phyloP scores from a whole-genome alignment of 2,329 filamentous ascomycete species.

The Aschersonia sp. region DNA sequence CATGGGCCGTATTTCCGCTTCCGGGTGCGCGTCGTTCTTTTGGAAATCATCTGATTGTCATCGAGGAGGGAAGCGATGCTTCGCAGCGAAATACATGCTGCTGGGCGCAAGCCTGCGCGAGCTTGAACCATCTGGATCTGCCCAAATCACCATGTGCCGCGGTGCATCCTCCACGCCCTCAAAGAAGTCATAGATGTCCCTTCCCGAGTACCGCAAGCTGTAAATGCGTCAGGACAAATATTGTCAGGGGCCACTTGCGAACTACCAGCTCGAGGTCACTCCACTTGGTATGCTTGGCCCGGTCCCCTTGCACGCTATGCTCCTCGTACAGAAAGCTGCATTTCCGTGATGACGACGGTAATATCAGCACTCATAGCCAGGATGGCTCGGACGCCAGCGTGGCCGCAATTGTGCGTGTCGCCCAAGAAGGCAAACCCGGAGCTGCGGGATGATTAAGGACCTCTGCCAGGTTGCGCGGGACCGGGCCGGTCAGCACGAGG shows the following conservation, averaged over 20 bases:
- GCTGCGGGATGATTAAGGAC: slow-evolving; percentile 32
- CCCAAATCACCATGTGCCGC: slow-evolving; percentile 30
- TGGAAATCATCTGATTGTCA: not conserved
- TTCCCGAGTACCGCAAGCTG: slow-evolving; percentile 28
- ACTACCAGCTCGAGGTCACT: slow-evolving; percentile 28
- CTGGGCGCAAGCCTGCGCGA: not conserved
- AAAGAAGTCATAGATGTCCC: slow-evolving; percentile 26
- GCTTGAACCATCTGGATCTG: slow-evolving; percentile 19
- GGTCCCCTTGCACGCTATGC: slow-evolving; percentile 26
- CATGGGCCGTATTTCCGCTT: too few relatives aligned
- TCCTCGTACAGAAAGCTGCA: slow-evolving; percentile 30
- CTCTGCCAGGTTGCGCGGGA: slow-evolving; percentile 37
- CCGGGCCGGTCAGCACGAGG: slow-evolving; percentile 26
- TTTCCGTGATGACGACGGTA: slow-evolving; percentile 31
- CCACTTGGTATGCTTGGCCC: slow-evolving; percentile 34
- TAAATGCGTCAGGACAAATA: slow-evolving; percentile 32
- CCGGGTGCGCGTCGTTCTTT: too few relatives aligned
- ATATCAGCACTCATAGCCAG: slow-evolving; percentile 23
- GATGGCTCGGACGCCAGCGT: slow-evolving; percentile 18
- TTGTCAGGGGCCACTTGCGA: slow-evolving; percentile 24
- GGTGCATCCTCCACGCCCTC: slow-evolving; percentile 21
- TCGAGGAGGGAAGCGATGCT: not conserved
- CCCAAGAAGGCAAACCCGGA: slow-evolving; percentile 35
- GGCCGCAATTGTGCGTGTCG: slow-evolving; percentile 26
- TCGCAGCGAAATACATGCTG: not conserved